Conservation (phyloP, 495 filamentous ascomycete species). For the Amniculicola lignicola region DNA sequence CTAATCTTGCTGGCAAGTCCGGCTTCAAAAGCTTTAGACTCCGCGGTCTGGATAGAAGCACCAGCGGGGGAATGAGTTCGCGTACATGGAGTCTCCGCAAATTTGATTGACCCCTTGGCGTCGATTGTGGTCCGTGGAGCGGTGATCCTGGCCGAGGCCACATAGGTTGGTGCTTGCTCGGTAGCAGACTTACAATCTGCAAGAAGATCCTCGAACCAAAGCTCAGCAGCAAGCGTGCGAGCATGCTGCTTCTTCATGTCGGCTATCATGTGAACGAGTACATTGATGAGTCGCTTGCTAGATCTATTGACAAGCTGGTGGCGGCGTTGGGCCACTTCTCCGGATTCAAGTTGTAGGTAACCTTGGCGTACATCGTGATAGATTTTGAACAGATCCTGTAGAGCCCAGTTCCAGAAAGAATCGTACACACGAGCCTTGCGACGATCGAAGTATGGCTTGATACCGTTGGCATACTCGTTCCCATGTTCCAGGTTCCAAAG, state of each 20-base stretch:
- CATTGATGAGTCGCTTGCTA: constrained; percentile 61
- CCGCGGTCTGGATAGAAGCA: constrained; percentile 66
- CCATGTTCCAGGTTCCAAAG: constrained; percentile 91
- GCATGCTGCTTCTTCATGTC: constrained; percentile 94
- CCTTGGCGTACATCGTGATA: constrained; percentile 98
- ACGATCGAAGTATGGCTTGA: constrained; percentile 83
- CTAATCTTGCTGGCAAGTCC: not conserved
- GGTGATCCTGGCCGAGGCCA: constrained; percentile 88
- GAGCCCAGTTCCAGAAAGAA: constrained; percentile 97
- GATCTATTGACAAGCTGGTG: constrained; percentile 97
- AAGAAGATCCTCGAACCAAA: constrained; percentile 76
- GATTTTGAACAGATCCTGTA: constrained; percentile 93
- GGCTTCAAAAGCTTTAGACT: constrained; percentile 4
- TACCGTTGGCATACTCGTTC: constrained; percentile 86
- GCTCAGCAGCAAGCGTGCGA: constrained; percentile 88
- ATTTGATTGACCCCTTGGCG: constrained; percentile 77
- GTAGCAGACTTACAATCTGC: constrained; percentile 91
- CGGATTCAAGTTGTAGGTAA: constrained; percentile 78
- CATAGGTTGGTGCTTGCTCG: constrained; percentile 74
- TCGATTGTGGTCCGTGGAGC: constrained; percentile 85
- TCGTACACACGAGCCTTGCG: constrained; percentile 93
- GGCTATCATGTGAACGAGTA: constrained; percentile 97
- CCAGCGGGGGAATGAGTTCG: constrained; percentile 47
- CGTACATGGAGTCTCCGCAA: constrained; percentile 74
- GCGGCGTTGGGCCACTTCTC: constrained; percentile 92